These are phyloP conservation scores for Astragalus membranaceus DNA, from an alignment of 306 rosid species.

Conservation along the genomic window DNA sequence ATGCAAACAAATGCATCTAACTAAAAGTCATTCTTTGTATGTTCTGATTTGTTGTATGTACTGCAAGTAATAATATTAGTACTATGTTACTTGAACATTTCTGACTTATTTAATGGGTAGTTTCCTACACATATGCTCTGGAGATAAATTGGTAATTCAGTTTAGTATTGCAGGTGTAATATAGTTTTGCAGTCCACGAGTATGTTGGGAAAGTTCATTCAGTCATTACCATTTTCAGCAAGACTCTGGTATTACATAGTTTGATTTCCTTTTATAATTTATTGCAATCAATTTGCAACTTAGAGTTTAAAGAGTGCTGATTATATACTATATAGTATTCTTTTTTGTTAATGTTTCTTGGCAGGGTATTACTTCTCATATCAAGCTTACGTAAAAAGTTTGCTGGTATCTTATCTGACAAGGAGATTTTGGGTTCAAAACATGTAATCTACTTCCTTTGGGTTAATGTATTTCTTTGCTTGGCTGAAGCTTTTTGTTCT, in stretches of 20 bases:
- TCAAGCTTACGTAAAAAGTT: constrained; percentile 72
- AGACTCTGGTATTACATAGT: constrained; percentile 63
- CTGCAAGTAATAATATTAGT: neutral
- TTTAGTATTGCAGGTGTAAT: constrained; percentile 64
- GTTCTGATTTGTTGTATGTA: constrained; percentile 2
- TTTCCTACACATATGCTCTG: neutral
- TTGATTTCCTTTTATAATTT: constrained; percentile 3
- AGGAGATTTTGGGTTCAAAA: constrained; percentile 78
- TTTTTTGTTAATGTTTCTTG: constrained; percentile 26
- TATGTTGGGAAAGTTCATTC: constrained; percentile 61
- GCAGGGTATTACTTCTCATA: constrained; percentile 75
- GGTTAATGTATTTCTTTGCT: constrained; percentile 15
- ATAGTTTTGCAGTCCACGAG: constrained; percentile 49
- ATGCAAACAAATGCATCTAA: constrained; percentile 1
- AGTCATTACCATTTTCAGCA: constrained; percentile 70
- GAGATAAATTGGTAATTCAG: constrained; percentile 10
- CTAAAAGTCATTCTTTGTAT: neutral
- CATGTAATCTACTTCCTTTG: constrained; percentile 48
- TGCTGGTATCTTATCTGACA: constrained; percentile 58
- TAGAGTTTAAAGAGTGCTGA: constrained; percentile 12
- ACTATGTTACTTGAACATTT: constrained; percentile 5
- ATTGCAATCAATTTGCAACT: constrained; percentile 2
- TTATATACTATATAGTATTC: constrained; percentile 5
- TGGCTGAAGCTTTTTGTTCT: constrained; percentile 13
- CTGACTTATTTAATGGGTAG: neutral